Evolutionary conservation across 129 eudicot genomes (phyloP).

Genomic region (Centaurea solstitialis): DNA sequence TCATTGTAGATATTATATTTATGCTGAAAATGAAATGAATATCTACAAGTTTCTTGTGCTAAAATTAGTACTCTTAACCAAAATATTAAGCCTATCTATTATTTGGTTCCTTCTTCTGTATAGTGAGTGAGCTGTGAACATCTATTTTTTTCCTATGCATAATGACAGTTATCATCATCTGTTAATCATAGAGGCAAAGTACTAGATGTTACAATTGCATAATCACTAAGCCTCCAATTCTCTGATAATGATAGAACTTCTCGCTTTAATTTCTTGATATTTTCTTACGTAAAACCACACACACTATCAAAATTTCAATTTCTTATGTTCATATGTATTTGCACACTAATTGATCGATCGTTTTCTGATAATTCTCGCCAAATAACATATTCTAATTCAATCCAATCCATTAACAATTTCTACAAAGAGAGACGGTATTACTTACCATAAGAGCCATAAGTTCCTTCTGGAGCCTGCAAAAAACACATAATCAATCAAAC

Average conservation of each 20-base stretch:
- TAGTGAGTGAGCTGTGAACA: not conserved
- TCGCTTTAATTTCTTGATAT: not conserved
- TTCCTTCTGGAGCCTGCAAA: constrained; percentile 78
- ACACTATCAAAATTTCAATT: not conserved
- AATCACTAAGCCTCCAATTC: constrained; percentile 5
- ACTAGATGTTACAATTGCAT: not conserved
- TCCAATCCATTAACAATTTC: not conserved
- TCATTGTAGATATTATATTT: not conserved
- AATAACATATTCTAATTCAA: not conserved
- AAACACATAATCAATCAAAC: not conserved
- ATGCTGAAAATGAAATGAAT: not conserved
- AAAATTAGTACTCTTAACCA: not conserved
- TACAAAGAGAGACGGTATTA: not conserved
- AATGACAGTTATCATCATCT: not conserved
- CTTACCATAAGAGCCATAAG: constrained; percentile 87
- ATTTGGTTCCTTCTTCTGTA: not conserved
- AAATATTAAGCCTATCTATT: no score
- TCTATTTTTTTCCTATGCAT: not conserved
- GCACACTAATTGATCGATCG: constrained; percentile 15
- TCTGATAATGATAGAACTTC: not conserved
- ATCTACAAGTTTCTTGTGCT: not conserved
- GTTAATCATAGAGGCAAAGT: not conserved
- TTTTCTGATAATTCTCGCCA: not conserved
- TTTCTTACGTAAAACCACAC: not conserved
- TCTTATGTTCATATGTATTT: not conserved